These are phyloP conservation scores for Alternaria alternata DNA, from an alignment of 2,329 filamentous ascomycete species.

Conservation along the genomic window DNA sequence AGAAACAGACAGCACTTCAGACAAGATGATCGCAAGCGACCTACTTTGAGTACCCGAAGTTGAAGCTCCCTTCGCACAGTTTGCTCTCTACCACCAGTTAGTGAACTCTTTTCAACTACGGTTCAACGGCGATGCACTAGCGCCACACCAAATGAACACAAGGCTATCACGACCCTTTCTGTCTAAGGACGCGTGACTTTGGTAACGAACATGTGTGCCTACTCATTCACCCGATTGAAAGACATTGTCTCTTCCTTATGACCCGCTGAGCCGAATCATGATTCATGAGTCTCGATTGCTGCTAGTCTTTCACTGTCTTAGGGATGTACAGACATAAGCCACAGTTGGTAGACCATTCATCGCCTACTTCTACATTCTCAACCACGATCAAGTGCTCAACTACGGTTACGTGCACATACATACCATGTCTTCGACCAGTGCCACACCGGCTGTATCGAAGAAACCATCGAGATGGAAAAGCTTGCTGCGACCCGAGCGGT, in stretches of 20 bases:
- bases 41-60: background rate
- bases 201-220: background rate
- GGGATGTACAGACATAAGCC: background rate
- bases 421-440: background rate
- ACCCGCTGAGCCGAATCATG: background rate
- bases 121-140: background rate
- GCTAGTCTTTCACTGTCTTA: background rate
- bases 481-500: background rate
- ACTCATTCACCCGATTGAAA: background rate
- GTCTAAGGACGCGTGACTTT: background rate
- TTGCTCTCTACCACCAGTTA: background rate
- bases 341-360: background rate
- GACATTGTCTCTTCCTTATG: background rate
- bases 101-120: background rate
- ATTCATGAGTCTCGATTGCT: background rate
- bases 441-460: background rate
- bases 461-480: background rate
- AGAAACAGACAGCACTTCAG: no score
- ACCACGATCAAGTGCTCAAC: background rate
- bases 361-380: background rate
- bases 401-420: background rate
- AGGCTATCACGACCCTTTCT: background rate
- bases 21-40: no score
- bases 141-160: background rate
- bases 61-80: background rate